Conservation (phyloP, 352 stramenopile genomes). For the Globisporangium echinulatum region DNA sequence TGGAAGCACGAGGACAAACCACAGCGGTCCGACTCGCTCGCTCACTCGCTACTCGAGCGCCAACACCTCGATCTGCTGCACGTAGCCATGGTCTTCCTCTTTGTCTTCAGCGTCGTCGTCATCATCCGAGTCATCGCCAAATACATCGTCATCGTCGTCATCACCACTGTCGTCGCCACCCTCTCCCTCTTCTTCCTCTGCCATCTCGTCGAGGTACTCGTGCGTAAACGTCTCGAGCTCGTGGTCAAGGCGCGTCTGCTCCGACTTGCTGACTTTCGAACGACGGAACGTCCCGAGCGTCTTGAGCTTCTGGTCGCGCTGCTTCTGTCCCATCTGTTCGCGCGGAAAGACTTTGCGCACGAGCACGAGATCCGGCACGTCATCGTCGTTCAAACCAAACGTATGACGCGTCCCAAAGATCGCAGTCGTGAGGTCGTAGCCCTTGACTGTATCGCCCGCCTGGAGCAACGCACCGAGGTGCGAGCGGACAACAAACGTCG, state of each 20-base stretch:
- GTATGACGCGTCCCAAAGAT: slow-evolving; percentile 45
- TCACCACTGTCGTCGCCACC: slow-evolving; percentile 21
- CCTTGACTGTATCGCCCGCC: slow-evolving; percentile 62
- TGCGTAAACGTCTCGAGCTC: slow-evolving; percentile 60
- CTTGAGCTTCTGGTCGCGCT: slow-evolving; percentile 32
- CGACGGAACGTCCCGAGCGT: slow-evolving; percentile 29
- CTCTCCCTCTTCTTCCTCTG: slow-evolving; percentile 12
- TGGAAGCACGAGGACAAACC: too few species aligned
- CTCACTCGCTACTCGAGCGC: not conserved
- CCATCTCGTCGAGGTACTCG: slow-evolving; percentile 52
- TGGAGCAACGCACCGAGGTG: slow-evolving; percentile 54
- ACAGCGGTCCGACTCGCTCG: not conserved
- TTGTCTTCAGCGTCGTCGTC: slow-evolving; percentile 12
- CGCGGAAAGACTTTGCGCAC: slow-evolving; percentile 65
- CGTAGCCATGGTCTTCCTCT: slow-evolving; percentile 14
- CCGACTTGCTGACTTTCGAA: slow-evolving; percentile 45
- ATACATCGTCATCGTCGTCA: slow-evolving; percentile 12
- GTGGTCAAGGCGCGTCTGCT: slow-evolving; percentile 35
- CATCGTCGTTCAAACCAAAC: slow-evolving; percentile 40
- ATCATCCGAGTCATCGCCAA: not conserved
- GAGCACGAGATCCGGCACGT: slow-evolving; percentile 69
- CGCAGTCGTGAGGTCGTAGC: slow-evolving; percentile 58
- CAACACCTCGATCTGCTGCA: slow-evolving; percentile 14
- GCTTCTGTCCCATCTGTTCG: slow-evolving; percentile 27
- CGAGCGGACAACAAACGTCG: slow-evolving; percentile 53